Evolutionary conservation across 495 filamentous ascomycete genomes (phyloP), one percentile per base, ranked within the genome.

Genomic region (Xylaria nigripes): DNA sequence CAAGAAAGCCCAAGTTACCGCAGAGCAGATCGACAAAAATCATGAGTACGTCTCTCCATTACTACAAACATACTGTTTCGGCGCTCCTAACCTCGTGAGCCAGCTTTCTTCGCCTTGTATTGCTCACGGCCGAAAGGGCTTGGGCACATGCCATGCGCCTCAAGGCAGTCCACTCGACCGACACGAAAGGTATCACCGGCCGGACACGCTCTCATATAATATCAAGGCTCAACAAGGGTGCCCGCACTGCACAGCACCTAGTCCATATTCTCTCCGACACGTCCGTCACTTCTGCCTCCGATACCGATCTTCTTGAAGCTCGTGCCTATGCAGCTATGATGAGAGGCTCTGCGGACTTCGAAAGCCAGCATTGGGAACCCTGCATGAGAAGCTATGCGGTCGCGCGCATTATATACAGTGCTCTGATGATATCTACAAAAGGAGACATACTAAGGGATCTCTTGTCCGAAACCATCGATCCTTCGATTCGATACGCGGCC

Each of bases 81-180:
- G 40, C 45, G 45, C 56, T 21, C 24, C 59, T 62, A 25, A 62
- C 42, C 2, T 40, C 24, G 23, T 13, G 40, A 53, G 48, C 24
- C 53, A 95, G 91, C 63, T 92, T 85, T 66, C 81, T 86, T 36
- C 77, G 89, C 55, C 78, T 95, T 40, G 76, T 91, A 40, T 78
- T 99, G 50, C 81, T 95, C 58, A 85, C 84, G 29, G 81, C 90
- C 53, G 94, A 99, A 72, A 81, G 94, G 58, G 89, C 94, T 48
- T 97, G 94, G 90, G 94, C 94, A 1, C 84, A 95, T 65, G 94
- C 91, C 48, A 93, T 96, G 90, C 78, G 86, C 59, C 89, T 96
- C 79, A 96, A 95, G 68, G 81, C 90, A 6, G 70, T 81, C 21
- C 87, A 95, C 66, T 80, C 88, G 38, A 82, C 87, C 60, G 89